Conservation (phyloP, 2,329 filamentous ascomycete genomes). For the Calonectria hawksworthii region DNA sequence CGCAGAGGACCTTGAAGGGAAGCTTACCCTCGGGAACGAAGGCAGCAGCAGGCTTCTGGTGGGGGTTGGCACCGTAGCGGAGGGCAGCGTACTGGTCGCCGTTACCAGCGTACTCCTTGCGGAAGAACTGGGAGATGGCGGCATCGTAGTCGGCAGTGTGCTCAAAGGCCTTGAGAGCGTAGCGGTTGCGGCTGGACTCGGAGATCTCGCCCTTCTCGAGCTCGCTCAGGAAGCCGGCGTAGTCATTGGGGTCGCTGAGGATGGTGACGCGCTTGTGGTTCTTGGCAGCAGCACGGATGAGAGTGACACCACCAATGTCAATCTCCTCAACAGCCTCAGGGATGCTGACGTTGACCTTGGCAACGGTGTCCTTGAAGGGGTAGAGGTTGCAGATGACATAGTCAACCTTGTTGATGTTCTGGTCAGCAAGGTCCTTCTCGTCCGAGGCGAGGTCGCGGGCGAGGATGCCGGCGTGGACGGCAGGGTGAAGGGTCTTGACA, state of each 20-base stretch:
- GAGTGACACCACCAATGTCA: constrained; percentile 96
- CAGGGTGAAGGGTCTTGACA: constrained; percentile 94
- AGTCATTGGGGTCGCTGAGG: constrained; percentile 93
- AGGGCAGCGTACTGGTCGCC: constrained; percentile 87
- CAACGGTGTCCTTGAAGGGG: constrained; percentile 98
- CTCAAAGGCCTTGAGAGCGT: constrained; percentile 97
- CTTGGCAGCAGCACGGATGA: constrained; percentile 96
- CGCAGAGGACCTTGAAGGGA: constrained; percentile 94
- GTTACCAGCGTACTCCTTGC: constrained; percentile 92
- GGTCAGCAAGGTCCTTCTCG: constrained; percentile 95
- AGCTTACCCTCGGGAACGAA: constrained; percentile 80
- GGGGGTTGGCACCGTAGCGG: constrained; percentile 96
- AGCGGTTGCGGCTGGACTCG: constrained; percentile 86
- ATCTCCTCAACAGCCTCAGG: constrained; percentile 98
- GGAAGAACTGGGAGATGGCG: constrained; percentile 97
- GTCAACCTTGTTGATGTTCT: constrained; percentile 96
- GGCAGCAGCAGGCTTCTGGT: constrained; percentile 96
- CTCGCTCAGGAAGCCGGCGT: constrained; percentile 93
- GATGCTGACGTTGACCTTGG: constrained; percentile 97
- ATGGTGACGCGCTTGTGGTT: constrained; percentile 97
- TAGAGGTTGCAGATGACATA: constrained; percentile 99
- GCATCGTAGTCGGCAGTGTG: constrained; percentile 97
- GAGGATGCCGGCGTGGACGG: constrained; percentile 91
- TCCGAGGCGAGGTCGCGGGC: constrained; percentile 95
- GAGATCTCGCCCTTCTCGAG: constrained; percentile 89